Percentiles rank a stretch among this genome's conserved stretches.
phyloP scores from a whole-genome alignment of 139 green algal genomes.

The Raphidocelis subcapitata region DNA sequence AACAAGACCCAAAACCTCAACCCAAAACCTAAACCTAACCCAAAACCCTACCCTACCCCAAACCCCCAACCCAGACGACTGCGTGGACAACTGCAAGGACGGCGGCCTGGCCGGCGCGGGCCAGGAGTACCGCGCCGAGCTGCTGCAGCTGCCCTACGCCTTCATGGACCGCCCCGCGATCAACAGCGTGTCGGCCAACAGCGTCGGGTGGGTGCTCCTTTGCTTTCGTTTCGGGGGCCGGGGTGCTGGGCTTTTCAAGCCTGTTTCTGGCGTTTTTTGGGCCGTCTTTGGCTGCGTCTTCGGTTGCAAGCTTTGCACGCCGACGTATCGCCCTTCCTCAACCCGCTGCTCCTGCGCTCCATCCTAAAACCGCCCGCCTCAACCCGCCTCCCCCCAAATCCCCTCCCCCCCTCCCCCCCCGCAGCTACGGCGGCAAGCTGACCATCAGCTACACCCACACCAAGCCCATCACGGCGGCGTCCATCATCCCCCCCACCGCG shows the following conservation, averaged over 20 bases:
- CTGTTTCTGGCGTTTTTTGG: too few species aligned
- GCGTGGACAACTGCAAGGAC: conserved; percentile 16
- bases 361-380: not conserved
- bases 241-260: too few species aligned
- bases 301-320: too few species aligned
- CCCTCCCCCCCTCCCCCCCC: not conserved
- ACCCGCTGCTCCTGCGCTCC: too few species aligned
- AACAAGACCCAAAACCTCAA: too few species aligned
- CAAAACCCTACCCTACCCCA: too few species aligned
- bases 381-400: not conserved
- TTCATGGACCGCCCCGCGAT: conserved; percentile 27
- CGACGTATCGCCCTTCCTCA: too few species aligned
- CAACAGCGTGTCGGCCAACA: not conserved
- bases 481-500: conserved; percentile 12
- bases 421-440: conserved; percentile 5
- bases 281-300: too few species aligned
- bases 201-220: not conserved
- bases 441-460: not conserved
- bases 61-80: not conserved
- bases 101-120: conserved; percentile 11
- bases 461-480: not conserved
- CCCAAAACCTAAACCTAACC: too few species aligned
- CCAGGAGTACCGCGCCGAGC: conserved; percentile 31
- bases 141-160: conserved; percentile 28
- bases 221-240: too few species aligned